Percentiles rank a stretch among this genome's conserved stretches.
phyloP scores from a whole-genome alignment of 352 stramenopile genomes.

The Globisporangium spiculum region DNA sequence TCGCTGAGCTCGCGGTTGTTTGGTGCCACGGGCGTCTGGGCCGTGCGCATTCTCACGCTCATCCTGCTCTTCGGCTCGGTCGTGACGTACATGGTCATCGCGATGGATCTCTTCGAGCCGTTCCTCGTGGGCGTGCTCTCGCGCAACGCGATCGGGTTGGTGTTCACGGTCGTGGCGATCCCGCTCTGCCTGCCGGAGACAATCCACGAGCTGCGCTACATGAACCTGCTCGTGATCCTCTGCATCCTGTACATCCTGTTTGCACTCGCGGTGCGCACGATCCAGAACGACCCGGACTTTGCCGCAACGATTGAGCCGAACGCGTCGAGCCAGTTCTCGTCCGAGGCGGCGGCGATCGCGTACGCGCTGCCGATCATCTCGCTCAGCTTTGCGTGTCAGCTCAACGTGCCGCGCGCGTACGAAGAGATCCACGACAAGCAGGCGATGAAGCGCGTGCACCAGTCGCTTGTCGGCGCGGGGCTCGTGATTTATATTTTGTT shows the following conservation, averaged over 20 bases:
- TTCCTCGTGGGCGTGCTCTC: constrained; percentile 59
- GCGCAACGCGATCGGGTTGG: constrained; percentile 52
- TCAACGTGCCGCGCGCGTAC: constrained; percentile 81
- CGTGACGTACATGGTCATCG: constrained; percentile 84
- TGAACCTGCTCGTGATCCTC: constrained; percentile 72
- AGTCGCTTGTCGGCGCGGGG: constrained; percentile 51
- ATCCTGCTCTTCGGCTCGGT: constrained; percentile 75
- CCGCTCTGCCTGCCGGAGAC: constrained; percentile 81
- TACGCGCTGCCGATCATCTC: constrained; percentile 81
- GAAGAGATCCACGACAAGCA: constrained; percentile 73
- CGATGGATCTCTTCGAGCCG: constrained; percentile 81
- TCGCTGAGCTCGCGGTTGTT: constrained; percentile 77
- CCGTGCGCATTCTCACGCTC: constrained; percentile 68
- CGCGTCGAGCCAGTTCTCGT: constrained; percentile 48
- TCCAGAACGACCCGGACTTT: constrained; percentile 39
- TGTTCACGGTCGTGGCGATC: constrained; percentile 68
- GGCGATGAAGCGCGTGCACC: constrained; percentile 64
- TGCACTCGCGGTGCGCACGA: constrained; percentile 49
- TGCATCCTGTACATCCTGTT: constrained; percentile 83
- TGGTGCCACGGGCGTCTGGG: constrained; percentile 60
- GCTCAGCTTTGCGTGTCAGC: constrained; percentile 76
- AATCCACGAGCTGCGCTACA: constrained; percentile 79
- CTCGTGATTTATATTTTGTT: constrained; percentile 64
- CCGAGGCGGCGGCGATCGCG: constrained; percentile 52
- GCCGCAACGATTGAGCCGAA: constrained; percentile 40